Evolutionary conservation across 306 rosid species (phyloP), one percentile per base, ranked within the genome.

Genomic region (Trifolium fragiferum): DNA sequence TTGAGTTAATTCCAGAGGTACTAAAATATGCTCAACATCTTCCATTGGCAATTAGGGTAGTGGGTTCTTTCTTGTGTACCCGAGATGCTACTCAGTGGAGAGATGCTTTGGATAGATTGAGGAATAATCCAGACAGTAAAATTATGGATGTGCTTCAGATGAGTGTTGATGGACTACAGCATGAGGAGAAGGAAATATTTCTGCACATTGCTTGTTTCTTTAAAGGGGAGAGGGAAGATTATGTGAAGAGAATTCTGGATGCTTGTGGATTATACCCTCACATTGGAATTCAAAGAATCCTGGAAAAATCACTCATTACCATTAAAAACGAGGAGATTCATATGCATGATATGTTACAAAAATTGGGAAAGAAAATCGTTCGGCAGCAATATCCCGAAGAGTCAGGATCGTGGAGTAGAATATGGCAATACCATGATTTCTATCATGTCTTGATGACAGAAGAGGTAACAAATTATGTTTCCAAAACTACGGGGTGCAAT

Each of bases 31-130:
- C 4, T n/a, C 40, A 55, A 19, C 4, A 37, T 5, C 78, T 53
- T 44, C 83, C 78, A 11, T 23, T 79, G 9, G 64, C 55, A 46
- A 46, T 79, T 67, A 47, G 1, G 46, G 69, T 30, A 11, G n/a
- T 70, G 9, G 80, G 82, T 41, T 70, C 77, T 78, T 78, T 70
- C 40, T 70, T 78, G 66, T 38, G 59, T 27, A 16, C 40, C 3
- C 72, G 77, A 61, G 54, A 61, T 61, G 66, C 47, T 7, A 38
- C 0, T 10, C 67, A 78, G 4, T 78, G 82, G 81, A 77, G 64
- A 35, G 70, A 69, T 60, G 55, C 62, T 3, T 51, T 51, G 38
- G 25, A 62, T 50, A 50, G 82, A 16, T 9, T 70, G 30, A 1
- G 32, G 49, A 25, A 16, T 1, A 61, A 18, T 70, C 72, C 76